Percentiles rank a stretch among this genome's conserved stretches.
Conservation (phyloP, 306 rosid species). For the Cicer yamashitae region DNA sequence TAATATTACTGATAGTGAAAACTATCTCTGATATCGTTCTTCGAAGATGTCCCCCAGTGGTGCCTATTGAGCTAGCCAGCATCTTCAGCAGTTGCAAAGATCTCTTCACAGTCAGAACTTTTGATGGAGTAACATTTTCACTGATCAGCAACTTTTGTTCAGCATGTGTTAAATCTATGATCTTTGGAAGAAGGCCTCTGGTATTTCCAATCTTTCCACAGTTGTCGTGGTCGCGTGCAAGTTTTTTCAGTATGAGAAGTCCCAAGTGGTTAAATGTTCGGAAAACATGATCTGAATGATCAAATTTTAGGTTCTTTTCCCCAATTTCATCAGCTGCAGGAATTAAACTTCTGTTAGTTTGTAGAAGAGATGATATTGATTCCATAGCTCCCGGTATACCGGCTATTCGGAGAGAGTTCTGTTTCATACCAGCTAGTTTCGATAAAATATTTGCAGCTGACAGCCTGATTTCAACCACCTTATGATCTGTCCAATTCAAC, state of each 20-base stretch:
- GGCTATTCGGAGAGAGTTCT: constrained; percentile 80
- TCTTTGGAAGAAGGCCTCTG: constrained; percentile 84
- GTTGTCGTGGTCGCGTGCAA: constrained; percentile 78
- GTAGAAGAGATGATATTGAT: constrained; percentile 83
- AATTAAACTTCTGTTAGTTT: constrained; percentile 56
- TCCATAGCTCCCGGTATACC: constrained; percentile 94
- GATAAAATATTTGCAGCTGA: constrained; percentile 83
- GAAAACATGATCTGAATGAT: constrained; percentile 58
- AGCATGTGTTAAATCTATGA: constrained; percentile 75
- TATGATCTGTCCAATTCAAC: constrained; percentile 82
- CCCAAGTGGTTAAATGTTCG: constrained; percentile 85
- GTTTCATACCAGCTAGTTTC: constrained; percentile 77
- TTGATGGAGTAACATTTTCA: constrained; percentile 52
- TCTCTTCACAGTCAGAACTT: constrained; percentile 68
- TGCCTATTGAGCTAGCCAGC: constrained; percentile 75
- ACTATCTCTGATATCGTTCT: constrained; percentile 81
- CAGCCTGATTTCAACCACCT: constrained; percentile 75
- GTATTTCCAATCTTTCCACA: constrained; percentile 96
- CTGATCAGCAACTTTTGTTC: constrained; percentile 66
- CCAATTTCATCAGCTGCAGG: constrained; percentile 76
- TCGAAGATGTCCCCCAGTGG: constrained; percentile 70
- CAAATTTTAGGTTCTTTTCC: constrained; percentile 61
- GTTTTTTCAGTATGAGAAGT: constrained; percentile 78
- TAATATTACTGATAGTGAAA: constrained; percentile 77
- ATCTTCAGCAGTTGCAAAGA: constrained; percentile 87